Conservation (phyloP, 768 basidiomycete genomes). For the Boletus rubropictus region DNA sequence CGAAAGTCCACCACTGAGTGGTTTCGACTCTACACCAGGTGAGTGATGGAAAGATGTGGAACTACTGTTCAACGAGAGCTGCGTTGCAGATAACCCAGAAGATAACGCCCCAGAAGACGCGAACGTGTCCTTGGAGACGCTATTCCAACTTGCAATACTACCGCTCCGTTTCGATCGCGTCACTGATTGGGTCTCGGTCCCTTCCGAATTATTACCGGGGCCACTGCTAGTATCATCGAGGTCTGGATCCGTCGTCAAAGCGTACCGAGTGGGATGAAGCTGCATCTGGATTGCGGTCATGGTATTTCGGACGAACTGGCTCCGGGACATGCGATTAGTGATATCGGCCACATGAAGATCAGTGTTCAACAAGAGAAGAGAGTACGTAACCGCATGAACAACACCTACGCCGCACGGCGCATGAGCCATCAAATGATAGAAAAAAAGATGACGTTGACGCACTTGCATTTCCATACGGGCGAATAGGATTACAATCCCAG, state of each 20-base stretch:
- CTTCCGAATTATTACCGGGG: slow-evolving; percentile 51
- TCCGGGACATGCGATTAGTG: slow-evolving; percentile 80
- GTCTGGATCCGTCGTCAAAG: slow-evolving; percentile 58
- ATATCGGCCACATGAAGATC: slow-evolving; percentile 96
- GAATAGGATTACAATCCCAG: slow-evolving; percentile 83
- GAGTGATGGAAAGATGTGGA: slow-evolving; percentile 59
- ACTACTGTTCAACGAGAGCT: slow-evolving; percentile 51
- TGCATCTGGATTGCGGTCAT: slow-evolving; percentile 81
- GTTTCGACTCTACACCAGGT: slow-evolving; percentile 35
- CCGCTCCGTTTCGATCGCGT: slow-evolving; percentile 69
- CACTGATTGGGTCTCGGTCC: slow-evolving; percentile 41
- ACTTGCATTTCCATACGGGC: slow-evolving; percentile 83
- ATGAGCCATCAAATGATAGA: slow-evolving; percentile 2
- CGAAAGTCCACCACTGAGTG: slow-evolving; percentile 28
- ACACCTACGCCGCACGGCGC: slow-evolving; percentile 48
- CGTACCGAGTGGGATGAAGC: slow-evolving; percentile 48
- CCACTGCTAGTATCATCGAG: slow-evolving; percentile 63
- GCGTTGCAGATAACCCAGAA: slow-evolving; percentile 29
- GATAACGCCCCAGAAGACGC: slow-evolving; percentile 36
- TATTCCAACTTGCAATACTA: slow-evolving; percentile 82
- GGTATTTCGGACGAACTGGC: slow-evolving; percentile 90
- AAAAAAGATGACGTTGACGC: slow-evolving; percentile 26
- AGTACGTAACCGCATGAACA: slow-evolving; percentile 93
- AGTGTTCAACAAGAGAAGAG: slow-evolving; percentile 89
- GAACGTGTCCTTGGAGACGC: slow-evolving; percentile 58